Percentiles rank a stretch among this genome's conserved stretches.
Evolutionary conservation across 2,329 filamentous ascomycete genomes (phyloP).

Genomic region (Fusarium kyushuense): DNA sequence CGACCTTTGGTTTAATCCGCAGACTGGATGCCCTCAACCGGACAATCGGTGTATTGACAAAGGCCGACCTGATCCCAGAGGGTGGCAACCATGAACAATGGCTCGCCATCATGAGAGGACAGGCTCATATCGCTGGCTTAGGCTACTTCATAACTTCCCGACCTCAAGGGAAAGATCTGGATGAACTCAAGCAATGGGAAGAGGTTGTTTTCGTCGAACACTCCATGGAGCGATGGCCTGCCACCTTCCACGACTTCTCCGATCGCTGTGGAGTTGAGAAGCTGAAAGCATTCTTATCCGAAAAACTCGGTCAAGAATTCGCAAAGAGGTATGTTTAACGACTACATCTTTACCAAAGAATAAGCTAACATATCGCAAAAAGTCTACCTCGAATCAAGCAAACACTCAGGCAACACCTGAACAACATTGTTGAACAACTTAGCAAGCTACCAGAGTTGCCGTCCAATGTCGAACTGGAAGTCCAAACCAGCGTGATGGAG

Average conservation of each 20-base stretch:
- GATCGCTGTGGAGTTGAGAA: conserved; percentile 66
- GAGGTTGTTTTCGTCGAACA: conserved; percentile 63
- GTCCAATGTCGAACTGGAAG: conserved; percentile 72
- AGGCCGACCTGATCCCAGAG: conserved; percentile 77
- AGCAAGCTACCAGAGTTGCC: conserved; percentile 74
- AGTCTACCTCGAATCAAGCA: conserved; percentile 66
- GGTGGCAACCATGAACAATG: conserved; percentile 67
- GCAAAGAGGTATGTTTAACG: conserved; percentile 58
- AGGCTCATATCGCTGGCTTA: conserved; percentile 73
- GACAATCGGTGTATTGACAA: conserved; percentile 83
- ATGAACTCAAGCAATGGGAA: conserved; percentile 65
- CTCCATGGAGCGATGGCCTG: conserved; percentile 60
- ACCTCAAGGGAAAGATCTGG: conserved; percentile 67
- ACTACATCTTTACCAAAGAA: not conserved
- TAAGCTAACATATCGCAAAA: conserved; percentile 22
- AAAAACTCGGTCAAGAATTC: conserved; percentile 66
- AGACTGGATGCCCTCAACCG: conserved; percentile 66
- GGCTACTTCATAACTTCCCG: conserved; percentile 84
- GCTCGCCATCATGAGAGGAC: conserved; percentile 70
- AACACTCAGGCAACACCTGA: conserved; percentile 64
- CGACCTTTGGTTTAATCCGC: conserved; percentile 74
- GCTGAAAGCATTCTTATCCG: conserved; percentile 64
- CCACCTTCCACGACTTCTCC: conserved; percentile 60
- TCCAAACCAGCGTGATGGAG: conserved; percentile 68
- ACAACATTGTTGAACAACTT: conserved; percentile 67